A percentile compares a stretch with the other conserved stretches of the same genome.
Evolutionary conservation across 2,329 filamentous ascomycete species (phyloP).

Genomic region (Didymellaceae sp.): DNA sequence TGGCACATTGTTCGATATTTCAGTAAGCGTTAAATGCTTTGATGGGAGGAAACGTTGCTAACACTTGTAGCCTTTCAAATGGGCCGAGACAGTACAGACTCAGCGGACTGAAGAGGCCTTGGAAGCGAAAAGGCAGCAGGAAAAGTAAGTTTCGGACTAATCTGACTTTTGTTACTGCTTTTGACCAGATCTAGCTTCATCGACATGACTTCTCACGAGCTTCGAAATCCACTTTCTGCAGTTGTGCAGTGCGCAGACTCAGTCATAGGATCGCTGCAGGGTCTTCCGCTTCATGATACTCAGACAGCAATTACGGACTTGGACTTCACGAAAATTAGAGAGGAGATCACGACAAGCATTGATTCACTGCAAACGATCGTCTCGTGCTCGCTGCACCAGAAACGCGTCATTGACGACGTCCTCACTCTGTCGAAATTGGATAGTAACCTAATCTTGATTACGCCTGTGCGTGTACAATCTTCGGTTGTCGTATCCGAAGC

Average conservation of each 20-base stretch:
- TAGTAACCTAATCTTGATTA: constrained; percentile 37
- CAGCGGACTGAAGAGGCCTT: constrained; percentile 44
- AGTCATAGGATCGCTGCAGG: constrained; percentile 34
- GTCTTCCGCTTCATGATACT: constrained; percentile 1
- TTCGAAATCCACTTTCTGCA: constrained; percentile 41
- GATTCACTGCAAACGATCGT: constrained; percentile 45
- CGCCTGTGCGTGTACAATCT: constrained; percentile 32
- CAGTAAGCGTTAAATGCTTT: not conserved
- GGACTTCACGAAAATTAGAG: constrained; percentile 16
- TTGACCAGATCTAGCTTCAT: constrained; percentile 33
- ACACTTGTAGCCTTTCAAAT: constrained; percentile 38
- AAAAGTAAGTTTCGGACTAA: constrained; percentile 30
- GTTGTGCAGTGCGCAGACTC: constrained; percentile 54
- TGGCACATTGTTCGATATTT: constrained; percentile 47
- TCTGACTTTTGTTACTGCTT: not conserved
- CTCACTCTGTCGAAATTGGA: constrained; percentile 45
- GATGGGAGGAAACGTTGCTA: not conserved
- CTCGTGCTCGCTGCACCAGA: constrained; percentile 50
- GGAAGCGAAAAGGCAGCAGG: constrained; percentile 48
- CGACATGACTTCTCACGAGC: constrained; percentile 49
- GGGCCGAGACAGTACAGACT: constrained; percentile 45
- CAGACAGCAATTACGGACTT: constrained; percentile 8
- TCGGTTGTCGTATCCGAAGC: constrained; percentile 31
- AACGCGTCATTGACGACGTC: constrained; percentile 51
- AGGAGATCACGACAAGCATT: constrained; percentile 32